Base-by-base conservation (phyloP, 352 stramenopile genomes). In the Pythium aristosporum region DNA sequence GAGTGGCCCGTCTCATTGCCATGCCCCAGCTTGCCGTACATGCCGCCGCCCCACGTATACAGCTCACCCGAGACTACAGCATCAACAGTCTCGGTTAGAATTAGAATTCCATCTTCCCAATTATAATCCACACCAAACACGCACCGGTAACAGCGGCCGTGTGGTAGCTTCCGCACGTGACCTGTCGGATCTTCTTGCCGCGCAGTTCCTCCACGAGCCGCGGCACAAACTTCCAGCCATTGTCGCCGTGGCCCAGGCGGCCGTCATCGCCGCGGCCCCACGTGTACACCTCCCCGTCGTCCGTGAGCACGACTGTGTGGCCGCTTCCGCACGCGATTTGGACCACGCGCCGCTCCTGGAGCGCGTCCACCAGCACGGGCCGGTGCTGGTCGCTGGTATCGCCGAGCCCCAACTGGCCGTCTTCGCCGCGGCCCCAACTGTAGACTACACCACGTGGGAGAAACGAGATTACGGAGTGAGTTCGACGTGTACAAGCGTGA, bases 181-280 rank as follows among this genome's bases (percentile, higher is more conserved):
- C 92, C 67, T 98, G 89, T 0, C 87, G 91, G 46, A 92, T 82
- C 41, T 93, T 89, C 69, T 97, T 96, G 63, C 91, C 92, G 37
- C 88, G 88, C 5, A 98, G 72, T 64, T 92, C 85, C 57, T 98
- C 90, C 8, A 95, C 93, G 21, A 98, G 79, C 11, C 95, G 82
- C 21, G 95, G 95, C n/a, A 98, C 94, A 68, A 98, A 98, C 75
- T 98, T 98, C 95, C 95, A 98, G 50, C 94, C 94, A 74, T 98
- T 98, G 68, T 98, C 90, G 66, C 88, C 87, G 56, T 97, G 90
- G n/a, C 91, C 91, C 36, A 98, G 60, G 1, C 91, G 86, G 0
- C 91, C 91, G 67, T 97, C 90, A 61, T 96, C 82, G 2, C 91
- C 91, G 28, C 89, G 74, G 13, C 89, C 89, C 89, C 89, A 97